Percentiles rank a stretch among this genome's conserved stretches.
Conservation (phyloP, 169 alveolate species). For the Plasmodium cynomolgi region DNA sequence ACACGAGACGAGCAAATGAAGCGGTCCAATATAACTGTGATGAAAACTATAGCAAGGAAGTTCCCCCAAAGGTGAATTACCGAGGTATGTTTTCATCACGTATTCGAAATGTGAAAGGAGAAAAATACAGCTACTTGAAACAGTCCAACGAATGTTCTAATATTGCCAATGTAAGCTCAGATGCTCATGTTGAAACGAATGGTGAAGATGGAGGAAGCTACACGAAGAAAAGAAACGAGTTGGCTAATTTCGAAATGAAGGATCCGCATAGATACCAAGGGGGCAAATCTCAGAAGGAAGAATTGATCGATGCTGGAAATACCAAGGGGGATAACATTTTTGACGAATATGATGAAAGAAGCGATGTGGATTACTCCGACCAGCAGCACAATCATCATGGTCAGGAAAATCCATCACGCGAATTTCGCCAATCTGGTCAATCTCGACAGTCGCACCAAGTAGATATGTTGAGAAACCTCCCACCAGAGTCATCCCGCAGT, state of each 20-base stretch:
- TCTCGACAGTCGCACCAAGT: neutral
- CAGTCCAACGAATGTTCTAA: neutral
- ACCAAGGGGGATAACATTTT: neutral
- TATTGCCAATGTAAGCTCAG: neutral
- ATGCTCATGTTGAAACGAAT: neutral
- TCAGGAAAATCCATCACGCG: neutral
- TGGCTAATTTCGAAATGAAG: slow-evolving; percentile 2
- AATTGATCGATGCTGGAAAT: neutral
- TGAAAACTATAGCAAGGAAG: neutral
- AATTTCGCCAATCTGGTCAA: neutral
- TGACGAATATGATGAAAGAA: neutral
- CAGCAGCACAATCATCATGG: neutral
- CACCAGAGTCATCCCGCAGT: neutral
- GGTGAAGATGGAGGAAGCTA: neutral
- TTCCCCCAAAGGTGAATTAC: neutral
- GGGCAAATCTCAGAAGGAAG: neutral
- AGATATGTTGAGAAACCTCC: neutral
- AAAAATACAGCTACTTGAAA: slow-evolving; percentile 11
- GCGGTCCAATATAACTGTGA: neutral
- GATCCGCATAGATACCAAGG: neutral
- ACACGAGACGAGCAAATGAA: neutral
- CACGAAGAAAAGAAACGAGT: neutral
- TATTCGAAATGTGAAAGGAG: neutral
- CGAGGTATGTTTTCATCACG: neutral
- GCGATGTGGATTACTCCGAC: neutral